Conservation (phyloP, 352 stramenopile genomes). For the Pythium rishiriense region DNA sequence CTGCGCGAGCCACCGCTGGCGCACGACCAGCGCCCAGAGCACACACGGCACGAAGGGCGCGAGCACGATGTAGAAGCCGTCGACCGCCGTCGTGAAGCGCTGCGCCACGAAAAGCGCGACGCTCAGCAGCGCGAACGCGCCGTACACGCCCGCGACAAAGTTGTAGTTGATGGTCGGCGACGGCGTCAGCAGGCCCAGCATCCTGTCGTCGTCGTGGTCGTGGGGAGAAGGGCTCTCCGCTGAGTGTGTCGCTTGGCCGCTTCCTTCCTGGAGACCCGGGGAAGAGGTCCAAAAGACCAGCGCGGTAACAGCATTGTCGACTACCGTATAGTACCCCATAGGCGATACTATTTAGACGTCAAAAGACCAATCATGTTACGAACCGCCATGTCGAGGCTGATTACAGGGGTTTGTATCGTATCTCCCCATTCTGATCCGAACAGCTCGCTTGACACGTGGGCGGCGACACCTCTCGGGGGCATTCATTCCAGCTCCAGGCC, state of each 20-base stretch:
- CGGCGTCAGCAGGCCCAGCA: constrained; percentile 53
- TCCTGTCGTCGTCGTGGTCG: not conserved
- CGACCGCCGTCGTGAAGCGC: constrained; percentile 59
- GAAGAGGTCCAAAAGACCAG: constrained; percentile 16
- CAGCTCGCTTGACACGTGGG: not conserved
- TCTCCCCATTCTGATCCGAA: not conserved
- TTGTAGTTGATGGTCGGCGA: constrained; percentile 89
- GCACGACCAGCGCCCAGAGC: constrained; percentile 81
- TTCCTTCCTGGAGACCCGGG: not conserved
- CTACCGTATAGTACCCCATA: not conserved
- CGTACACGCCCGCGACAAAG: constrained; percentile 84
- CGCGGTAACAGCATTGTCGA: not conserved
- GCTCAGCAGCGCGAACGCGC: constrained; percentile 59
- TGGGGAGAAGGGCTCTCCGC: no score
- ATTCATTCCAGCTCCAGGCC: no score
- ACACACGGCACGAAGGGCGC: constrained; percentile 82
- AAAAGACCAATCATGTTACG: not conserved
- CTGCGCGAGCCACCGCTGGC: constrained; percentile 60
- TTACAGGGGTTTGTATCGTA: not conserved
- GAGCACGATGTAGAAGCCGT: constrained; percentile 87
- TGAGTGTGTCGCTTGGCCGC: not conserved
- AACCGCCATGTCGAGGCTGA: constrained; percentile 1
- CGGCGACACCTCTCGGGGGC: no score
- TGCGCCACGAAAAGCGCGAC: constrained; percentile 60
- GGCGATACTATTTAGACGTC: not conserved